phyloP scores from a whole-genome alignment of 352 stramenopile species.

The Pythium pyrilobum region DNA sequence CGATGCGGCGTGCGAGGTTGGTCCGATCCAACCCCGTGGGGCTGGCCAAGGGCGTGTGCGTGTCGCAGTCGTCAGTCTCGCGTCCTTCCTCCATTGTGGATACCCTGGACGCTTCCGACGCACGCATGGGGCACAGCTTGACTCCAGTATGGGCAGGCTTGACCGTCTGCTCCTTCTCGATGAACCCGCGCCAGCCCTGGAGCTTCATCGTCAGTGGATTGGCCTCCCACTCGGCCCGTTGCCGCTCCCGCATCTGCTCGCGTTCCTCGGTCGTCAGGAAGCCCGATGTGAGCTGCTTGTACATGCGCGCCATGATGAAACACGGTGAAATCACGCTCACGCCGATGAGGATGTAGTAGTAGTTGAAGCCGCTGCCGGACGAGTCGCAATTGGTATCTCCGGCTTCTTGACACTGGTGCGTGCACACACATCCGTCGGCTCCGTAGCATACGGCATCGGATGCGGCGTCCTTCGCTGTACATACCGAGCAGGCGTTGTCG shows the following conservation, averaged over 20 bases:
- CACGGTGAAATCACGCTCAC: background rate
- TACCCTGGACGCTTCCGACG: background rate
- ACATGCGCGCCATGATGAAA: background rate
- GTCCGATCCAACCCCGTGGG: too few relatives aligned
- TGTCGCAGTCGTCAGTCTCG: background rate
- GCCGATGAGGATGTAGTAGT: background rate
- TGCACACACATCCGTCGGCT: constrained; percentile 15
- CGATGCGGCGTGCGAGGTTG: constrained; percentile 4
- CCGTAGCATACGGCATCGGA: constrained; percentile 12
- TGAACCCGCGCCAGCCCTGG: constrained; percentile 26
- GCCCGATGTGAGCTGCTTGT: background rate
- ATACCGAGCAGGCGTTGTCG: constrained; percentile 18
- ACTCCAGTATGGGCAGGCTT: constrained; percentile 20
- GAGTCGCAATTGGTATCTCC: background rate
- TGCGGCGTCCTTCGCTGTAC: background rate
- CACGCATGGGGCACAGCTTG: constrained; percentile 18
- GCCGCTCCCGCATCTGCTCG: background rate
- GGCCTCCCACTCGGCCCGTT: background rate
- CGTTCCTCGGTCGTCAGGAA: background rate
- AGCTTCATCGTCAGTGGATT: constrained; percentile 26
- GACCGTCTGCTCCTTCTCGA: constrained; percentile 9
- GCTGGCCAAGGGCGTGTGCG: too few relatives aligned
- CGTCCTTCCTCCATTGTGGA: background rate
- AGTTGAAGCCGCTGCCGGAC: background rate
- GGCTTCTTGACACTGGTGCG: constrained; percentile 15